Conservation (phyloP, 768 basidiomycete genomes). For the Russula ochroleuca region DNA sequence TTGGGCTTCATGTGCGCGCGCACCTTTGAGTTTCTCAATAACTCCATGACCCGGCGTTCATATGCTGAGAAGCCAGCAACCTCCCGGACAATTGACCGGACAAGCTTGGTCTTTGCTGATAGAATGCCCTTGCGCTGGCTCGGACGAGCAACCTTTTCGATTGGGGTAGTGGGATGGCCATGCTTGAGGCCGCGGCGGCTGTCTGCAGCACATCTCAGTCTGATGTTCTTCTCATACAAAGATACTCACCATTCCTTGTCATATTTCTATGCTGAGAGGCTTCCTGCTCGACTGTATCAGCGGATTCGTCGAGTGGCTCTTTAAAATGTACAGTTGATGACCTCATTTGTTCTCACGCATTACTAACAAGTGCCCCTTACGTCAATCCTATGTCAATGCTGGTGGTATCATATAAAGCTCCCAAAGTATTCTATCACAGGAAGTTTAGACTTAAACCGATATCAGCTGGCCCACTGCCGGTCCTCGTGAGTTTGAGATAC, state of each 20-base stretch:
- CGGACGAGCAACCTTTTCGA: slow-evolving; percentile 70
- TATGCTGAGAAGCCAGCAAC: slow-evolving; percentile 97
- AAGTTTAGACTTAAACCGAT: slow-evolving; percentile 13
- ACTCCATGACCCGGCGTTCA: slow-evolving; percentile 95
- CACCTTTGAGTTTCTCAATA: slow-evolving; percentile 96
- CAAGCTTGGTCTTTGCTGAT: slow-evolving; percentile 89
- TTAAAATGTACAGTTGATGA: slow-evolving; percentile 52
- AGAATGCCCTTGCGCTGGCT: slow-evolving; percentile 90
- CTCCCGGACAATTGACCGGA: slow-evolving; percentile 90
- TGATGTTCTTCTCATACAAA: neutral
- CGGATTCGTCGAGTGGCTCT: slow-evolving; percentile 45
- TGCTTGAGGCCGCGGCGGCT: slow-evolving; percentile 80
- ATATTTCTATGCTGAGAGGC: slow-evolving; percentile 57
- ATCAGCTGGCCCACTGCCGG: slow-evolving; percentile 23
- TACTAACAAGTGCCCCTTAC: neutral
- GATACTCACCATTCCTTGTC: slow-evolving; percentile 68
- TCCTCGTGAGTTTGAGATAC: slow-evolving; percentile 4
- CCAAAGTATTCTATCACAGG: slow-evolving; percentile 20
- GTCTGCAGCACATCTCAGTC: slow-evolving; percentile 45
- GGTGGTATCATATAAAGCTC: slow-evolving; percentile 20
- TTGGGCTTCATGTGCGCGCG: slow-evolving; percentile 30
- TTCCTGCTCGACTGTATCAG: slow-evolving; percentile 26
- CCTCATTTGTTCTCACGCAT: slow-evolving; percentile 26
- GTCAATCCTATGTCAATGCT: neutral
- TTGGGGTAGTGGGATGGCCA: slow-evolving; percentile 83